phyloP scores from a whole-genome alignment of 192 early-diverging fungal genomes.

The Coemansia sp. region DNA sequence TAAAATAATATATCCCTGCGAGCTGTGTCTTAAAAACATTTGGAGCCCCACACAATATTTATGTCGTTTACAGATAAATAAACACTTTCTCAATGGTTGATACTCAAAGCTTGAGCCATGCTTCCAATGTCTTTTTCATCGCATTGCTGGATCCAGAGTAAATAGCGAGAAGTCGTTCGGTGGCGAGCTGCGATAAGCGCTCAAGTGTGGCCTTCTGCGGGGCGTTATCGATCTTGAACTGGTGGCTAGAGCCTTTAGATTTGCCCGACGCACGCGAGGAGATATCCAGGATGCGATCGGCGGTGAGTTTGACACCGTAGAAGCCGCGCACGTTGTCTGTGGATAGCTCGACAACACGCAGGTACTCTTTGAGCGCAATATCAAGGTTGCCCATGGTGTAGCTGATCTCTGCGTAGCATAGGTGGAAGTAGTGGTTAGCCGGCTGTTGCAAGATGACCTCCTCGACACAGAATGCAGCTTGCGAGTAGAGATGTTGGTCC shows the following conservation, averaged over 20 bases:
- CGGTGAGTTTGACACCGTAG: slow-evolving; percentile 77
- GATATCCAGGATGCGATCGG: slow-evolving; percentile 37
- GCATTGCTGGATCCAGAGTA: slow-evolving; percentile 22
- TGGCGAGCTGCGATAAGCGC: slow-evolving; percentile 44
- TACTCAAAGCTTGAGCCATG: slow-evolving; percentile 31
- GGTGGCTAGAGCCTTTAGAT: neutral
- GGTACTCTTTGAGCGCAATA: slow-evolving; percentile 84
- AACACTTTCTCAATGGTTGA: no score
- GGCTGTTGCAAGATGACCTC: slow-evolving; percentile 88
- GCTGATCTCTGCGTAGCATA: slow-evolving; percentile 88
- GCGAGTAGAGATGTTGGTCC: slow-evolving; percentile 65
- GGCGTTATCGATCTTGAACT: slow-evolving; percentile 14
- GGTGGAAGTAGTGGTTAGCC: slow-evolving; percentile 80
- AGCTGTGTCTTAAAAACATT: no score
- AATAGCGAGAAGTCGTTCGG: slow-evolving; percentile 34
- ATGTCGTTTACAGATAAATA: no score
- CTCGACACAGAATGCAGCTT: slow-evolving; percentile 89
- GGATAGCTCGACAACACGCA: slow-evolving; percentile 83
- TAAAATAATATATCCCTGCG: no score
- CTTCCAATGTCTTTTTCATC: slow-evolving; percentile 25
- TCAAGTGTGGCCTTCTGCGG: slow-evolving; percentile 42
- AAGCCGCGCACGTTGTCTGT: slow-evolving; percentile 83
- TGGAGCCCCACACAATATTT: no score
- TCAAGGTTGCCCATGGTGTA: slow-evolving; percentile 68
- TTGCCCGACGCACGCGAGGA: neutral